phyloP scores from a whole-genome alignment of 345 rosid genomes.

The Diplotaxis tenuifolia region DNA sequence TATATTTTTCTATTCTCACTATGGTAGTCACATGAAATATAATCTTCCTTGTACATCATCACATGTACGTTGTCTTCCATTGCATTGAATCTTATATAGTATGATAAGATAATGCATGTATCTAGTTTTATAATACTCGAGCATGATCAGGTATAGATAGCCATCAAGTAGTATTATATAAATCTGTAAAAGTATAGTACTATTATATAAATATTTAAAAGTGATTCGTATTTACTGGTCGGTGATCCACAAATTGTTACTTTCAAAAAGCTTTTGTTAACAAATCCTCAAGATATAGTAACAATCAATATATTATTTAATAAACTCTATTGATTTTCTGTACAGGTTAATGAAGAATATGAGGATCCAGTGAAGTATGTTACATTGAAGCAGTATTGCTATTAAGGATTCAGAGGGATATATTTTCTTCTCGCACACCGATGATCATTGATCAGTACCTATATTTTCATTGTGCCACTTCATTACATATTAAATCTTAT shows the following conservation, averaged over 20 bases:
- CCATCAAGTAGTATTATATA: not conserved
- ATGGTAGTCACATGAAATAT: constrained; percentile 55
- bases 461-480: not conserved
- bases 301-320: not conserved
- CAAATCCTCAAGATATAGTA: not conserved
- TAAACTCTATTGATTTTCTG: not conserved
- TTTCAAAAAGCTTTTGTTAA: not conserved
- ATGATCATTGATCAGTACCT: not conserved
- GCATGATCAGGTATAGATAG: not conserved
- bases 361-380: constrained; percentile 43
- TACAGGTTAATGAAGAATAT: constrained; percentile 66
- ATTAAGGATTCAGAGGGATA: not conserved
- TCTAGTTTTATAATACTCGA: not conserved
- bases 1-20: constrained; percentile 36
- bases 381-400: not conserved
- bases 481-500: not conserved
- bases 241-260: not conserved
- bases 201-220: constrained; percentile 21
- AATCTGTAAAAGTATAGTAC: constrained; percentile 24
- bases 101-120: constrained; percentile 5
- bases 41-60: constrained; percentile 49
- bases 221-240: constrained; percentile 9
- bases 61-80: constrained; percentile 48
- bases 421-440: not conserved
- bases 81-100: not conserved